Percentiles rank a stretch among this genome's conserved stretches.
These are phyloP conservation scores for Neonectria ditissima DNA, from an alignment of 2,329 filamentous ascomycete genomes.

Conservation along the genomic window DNA sequence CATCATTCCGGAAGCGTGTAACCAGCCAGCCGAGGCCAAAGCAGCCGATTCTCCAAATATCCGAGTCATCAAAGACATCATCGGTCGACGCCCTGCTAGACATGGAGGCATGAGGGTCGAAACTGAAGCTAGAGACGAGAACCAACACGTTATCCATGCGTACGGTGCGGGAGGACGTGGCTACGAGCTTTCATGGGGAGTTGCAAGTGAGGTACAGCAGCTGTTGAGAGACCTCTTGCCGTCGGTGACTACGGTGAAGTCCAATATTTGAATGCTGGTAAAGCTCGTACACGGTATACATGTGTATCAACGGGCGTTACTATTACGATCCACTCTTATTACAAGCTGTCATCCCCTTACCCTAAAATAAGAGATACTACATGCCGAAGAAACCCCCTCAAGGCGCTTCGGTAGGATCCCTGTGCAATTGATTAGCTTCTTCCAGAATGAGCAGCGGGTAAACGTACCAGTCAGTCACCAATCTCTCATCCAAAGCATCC, in stretches of 20 bases:
- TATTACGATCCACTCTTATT: not conserved
- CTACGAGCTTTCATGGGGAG: slow-evolving; percentile 71
- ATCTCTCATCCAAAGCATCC: slow-evolving; percentile 76
- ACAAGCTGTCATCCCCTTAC: not conserved
- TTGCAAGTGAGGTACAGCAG: slow-evolving; percentile 61
- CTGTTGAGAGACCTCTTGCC: slow-evolving; percentile 29
- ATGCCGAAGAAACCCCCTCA: not conserved
- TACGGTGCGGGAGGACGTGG: slow-evolving; percentile 73
- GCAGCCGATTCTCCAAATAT: slow-evolving; percentile 47
- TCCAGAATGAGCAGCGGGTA: rapidly evolving
- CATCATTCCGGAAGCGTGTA: slow-evolving; percentile 31
- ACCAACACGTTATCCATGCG: slow-evolving; percentile 59
- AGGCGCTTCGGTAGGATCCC: slow-evolving; percentile 49
- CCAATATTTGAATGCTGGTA: slow-evolving; percentile 24
- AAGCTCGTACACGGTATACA: not conserved
- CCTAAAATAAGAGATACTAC: not conserved
- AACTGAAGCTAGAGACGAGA: slow-evolving; percentile 31
- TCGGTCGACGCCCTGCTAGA: slow-evolving; percentile 59
- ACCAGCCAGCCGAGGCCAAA: not conserved
- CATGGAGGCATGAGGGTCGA: slow-evolving; percentile 60
- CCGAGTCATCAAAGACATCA: slow-evolving; percentile 57
- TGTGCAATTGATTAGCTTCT: slow-evolving; percentile 26
- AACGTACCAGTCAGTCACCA: slow-evolving; percentile 74
- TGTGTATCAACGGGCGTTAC: not conserved
- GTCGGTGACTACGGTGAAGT: not conserved